Conservation (phyloP, 805 yeast genomes). For the Pichia membranifaciens region DNA sequence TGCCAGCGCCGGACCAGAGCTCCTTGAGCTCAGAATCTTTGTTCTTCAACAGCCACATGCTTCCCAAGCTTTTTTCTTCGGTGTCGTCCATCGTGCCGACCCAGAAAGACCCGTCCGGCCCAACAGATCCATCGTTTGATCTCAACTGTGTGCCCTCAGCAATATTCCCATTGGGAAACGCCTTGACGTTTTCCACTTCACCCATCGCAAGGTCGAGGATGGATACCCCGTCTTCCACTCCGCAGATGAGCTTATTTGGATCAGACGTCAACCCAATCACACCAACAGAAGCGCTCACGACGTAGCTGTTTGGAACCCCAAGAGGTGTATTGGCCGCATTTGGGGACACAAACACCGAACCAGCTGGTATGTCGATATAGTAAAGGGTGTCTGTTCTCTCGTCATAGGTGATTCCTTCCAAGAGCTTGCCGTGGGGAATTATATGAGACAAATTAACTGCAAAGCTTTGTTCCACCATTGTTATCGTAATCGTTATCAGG, state of each 20-base stretch:
- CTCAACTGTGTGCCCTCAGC: conserved; percentile 34
- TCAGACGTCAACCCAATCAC: conserved; percentile 63
- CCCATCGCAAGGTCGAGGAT: conserved; percentile 39
- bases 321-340: conserved; percentile 15
- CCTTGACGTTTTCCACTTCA: conserved; percentile 32
- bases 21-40: conserved; percentile 25
- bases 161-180: conserved; percentile 36
- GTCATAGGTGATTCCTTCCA: conserved; percentile 66
- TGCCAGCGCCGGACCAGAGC: conserved; percentile 36
- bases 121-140: conserved; percentile 81
- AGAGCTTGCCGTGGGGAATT: conserved; percentile 38
- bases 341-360: conserved; percentile 27
- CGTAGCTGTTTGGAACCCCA: conserved; percentile 31
- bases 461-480: neutral
- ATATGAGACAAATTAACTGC: conserved; percentile 20
- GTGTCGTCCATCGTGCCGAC: conserved; percentile 66
- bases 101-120: conserved; percentile 70
- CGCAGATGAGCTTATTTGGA: conserved; percentile 50
- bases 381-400: conserved; percentile 46
- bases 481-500: no score
- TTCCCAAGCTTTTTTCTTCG: conserved; percentile 36
- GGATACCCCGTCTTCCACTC: conserved; percentile 62
- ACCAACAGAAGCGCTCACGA: conserved; percentile 47
- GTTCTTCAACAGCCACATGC: conserved; percentile 39
- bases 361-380: conserved; percentile 43